These are phyloP conservation scores for Chenopodium suecicum DNA, from an alignment of 148 eudicot species.

Conservation along the genomic window DNA sequence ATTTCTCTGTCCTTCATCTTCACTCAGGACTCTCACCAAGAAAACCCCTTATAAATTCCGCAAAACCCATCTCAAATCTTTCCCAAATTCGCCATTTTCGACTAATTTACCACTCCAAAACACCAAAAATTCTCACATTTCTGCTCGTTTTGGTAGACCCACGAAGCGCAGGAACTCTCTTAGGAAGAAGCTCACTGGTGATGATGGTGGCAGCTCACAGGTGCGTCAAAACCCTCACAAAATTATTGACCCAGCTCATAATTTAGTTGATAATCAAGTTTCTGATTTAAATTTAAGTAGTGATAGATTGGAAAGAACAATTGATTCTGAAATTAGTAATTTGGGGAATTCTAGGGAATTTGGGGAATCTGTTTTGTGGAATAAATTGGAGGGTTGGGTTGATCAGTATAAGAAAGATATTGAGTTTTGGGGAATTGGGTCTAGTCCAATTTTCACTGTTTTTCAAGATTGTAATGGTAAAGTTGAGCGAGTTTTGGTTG, in stretches of 20 bases:
- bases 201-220: slow-evolving; percentile 33
- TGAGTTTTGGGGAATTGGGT: slow-evolving; percentile 86
- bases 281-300: slow-evolving; percentile 24
- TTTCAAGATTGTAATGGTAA: slow-evolving; percentile 52
- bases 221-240: slow-evolving; percentile 34
- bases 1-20: slow-evolving; percentile 21
- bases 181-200: slow-evolving; percentile 58
- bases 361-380: slow-evolving; percentile 48
- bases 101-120: slow-evolving; percentile 21
- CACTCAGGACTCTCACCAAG: slow-evolving; percentile 25
- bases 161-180: slow-evolving; percentile 58
- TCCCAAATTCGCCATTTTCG: slow-evolving; percentile 16
- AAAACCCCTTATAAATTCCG: slow-evolving; percentile 30
- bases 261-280: slow-evolving; percentile 28
- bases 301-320: slow-evolving; percentile 18
- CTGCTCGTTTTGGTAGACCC: slow-evolving; percentile 51
- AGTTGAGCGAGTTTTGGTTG: slow-evolving; percentile 58
- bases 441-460: slow-evolving; percentile 62
- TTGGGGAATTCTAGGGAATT: slow-evolving; percentile 17
- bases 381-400: slow-evolving; percentile 68
- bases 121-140: slow-evolving; percentile 34
- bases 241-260: slow-evolving; percentile 31
- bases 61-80: slow-evolving; percentile 29
- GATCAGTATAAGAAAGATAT: slow-evolving; percentile 67
- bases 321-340: slow-evolving; percentile 20